phyloP scores from a whole-genome alignment of 768 basidiomycete species.

The Rhizopogon salebrosus region DNA sequence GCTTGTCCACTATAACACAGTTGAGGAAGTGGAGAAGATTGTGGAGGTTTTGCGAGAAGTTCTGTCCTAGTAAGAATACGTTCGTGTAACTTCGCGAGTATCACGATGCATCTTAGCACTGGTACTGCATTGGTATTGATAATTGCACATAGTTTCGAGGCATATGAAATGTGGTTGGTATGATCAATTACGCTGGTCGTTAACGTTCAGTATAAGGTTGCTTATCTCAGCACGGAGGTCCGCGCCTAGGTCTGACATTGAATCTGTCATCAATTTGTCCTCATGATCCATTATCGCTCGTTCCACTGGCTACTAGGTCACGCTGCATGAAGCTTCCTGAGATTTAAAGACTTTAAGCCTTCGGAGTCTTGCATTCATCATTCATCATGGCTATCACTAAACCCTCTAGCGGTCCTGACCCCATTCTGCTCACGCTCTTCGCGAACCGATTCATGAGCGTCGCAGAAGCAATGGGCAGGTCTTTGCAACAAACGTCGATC shows the following conservation, averaged over 20 bases:
- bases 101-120: neutral
- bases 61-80: slow-evolving; percentile 20
- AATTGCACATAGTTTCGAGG: neutral
- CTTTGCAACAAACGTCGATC: slow-evolving; percentile 85
- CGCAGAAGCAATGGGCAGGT: slow-evolving; percentile 92
- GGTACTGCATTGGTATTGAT: too few species aligned
- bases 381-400: slow-evolving; percentile 1
- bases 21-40: slow-evolving; percentile 61
- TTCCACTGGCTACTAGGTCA: neutral
- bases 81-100: neutral
- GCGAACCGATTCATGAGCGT: slow-evolving; percentile 98
- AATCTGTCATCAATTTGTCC: too few species aligned
- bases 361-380: slow-evolving; percentile 8
- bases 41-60: slow-evolving; percentile 50
- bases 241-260: neutral
- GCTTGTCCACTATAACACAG: slow-evolving; percentile 75
- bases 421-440: slow-evolving; percentile 85
- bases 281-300: neutral
- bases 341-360: neutral
- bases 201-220: too few species aligned
- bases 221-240: slow-evolving; percentile 1
- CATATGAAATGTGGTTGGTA: neutral
- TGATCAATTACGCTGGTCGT: too few species aligned
- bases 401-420: slow-evolving; percentile 55
- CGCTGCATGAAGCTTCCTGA: neutral